Evolutionary conservation across 2,329 filamentous ascomycete species (phyloP).

Genomic region (Macrophomina tecta): DNA sequence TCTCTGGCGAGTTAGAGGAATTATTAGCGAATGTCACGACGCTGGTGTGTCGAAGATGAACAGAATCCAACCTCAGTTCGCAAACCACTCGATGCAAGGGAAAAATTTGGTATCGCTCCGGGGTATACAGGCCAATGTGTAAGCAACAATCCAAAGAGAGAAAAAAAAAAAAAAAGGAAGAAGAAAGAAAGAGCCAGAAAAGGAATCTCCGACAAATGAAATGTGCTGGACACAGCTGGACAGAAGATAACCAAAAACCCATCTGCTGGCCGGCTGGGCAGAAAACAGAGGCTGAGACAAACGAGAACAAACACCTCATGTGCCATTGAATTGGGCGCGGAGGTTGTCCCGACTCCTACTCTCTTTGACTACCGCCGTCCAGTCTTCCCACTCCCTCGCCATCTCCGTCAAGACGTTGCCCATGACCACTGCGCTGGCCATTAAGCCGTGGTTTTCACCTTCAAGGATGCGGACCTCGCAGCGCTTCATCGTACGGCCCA

Average conservation of each 20-base stretch:
- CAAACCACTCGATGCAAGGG: constrained; percentile 16
- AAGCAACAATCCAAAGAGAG: background rate
- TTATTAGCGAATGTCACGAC: constrained; percentile 21
- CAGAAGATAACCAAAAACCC: background rate
- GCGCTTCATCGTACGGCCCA: constrained; percentile 89
- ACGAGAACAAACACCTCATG: constrained; percentile 3
- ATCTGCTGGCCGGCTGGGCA: background rate
- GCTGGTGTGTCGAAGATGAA: background rate
- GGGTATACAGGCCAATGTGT: constrained; percentile 19
- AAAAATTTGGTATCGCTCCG: constrained; percentile 15
- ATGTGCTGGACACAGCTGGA: constrained; percentile 20
- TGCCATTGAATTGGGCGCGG: constrained; percentile 11
- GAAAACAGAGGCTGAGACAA: background rate
- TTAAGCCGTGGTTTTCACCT: constrained; percentile 91
- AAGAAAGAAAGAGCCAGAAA: background rate
- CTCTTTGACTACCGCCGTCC: constrained; percentile 37
- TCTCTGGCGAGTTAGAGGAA: constrained; percentile 7
- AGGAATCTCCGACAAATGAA: constrained; percentile 17
- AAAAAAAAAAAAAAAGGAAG: constrained; percentile 18
- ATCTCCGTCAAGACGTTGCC: constrained; percentile 93
- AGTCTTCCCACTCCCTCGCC: constrained; percentile 77
- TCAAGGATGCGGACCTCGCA: constrained; percentile 92
- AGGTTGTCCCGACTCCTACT: constrained; percentile 25
- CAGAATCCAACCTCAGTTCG: background rate
- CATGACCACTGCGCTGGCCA: constrained; percentile 95